These are phyloP conservation scores for Dothistroma pini DNA, from an alignment of 2,329 filamentous ascomycete species.

Conservation along the genomic window DNA sequence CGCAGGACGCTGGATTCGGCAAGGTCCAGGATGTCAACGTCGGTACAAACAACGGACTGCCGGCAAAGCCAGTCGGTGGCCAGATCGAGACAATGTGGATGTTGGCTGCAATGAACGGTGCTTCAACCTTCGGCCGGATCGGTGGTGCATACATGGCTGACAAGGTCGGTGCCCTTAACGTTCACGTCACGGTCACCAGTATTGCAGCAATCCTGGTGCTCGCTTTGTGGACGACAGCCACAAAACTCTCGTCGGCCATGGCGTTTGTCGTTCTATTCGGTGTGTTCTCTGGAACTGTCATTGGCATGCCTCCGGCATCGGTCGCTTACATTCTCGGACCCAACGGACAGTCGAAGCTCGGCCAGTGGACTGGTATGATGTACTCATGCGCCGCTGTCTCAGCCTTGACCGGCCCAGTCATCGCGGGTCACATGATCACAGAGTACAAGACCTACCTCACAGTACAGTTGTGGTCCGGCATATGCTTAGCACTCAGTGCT, in stretches of 20 bases:
- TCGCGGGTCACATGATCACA: conserved; percentile 46
- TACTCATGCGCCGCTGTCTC: conserved; percentile 45
- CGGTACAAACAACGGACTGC: conserved; percentile 19
- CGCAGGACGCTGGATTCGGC: conserved; percentile 42
- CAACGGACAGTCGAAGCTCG: conserved; percentile 40
- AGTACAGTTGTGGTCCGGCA: conserved; percentile 48
- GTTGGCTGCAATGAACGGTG: conserved; percentile 49
- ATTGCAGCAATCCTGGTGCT: conserved; percentile 43
- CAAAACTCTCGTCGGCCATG: conserved; percentile 39
- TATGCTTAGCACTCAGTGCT: conserved; percentile 40
- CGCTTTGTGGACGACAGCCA: conserved; percentile 43
- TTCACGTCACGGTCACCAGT: conserved; percentile 44
- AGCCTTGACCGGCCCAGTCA: conserved; percentile 47
- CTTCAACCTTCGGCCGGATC: conserved; percentile 47
- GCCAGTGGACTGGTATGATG: conserved; percentile 54
- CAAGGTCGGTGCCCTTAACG: conserved; percentile 43
- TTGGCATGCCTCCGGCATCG: conserved; percentile 49
- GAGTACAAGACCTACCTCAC: conserved; percentile 42
- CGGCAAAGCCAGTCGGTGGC: conserved; percentile 23
- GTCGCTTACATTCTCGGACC: conserved; percentile 45
- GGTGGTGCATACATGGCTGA: conserved; percentile 46
- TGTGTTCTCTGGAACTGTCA: conserved; percentile 47
- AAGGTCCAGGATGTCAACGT: conserved; percentile 8
- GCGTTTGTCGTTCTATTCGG: conserved; percentile 50
- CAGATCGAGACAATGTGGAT: conserved; percentile 48